Conservation (phyloP, 352 stramenopile species). For the Phytophthora pisi region DNA sequence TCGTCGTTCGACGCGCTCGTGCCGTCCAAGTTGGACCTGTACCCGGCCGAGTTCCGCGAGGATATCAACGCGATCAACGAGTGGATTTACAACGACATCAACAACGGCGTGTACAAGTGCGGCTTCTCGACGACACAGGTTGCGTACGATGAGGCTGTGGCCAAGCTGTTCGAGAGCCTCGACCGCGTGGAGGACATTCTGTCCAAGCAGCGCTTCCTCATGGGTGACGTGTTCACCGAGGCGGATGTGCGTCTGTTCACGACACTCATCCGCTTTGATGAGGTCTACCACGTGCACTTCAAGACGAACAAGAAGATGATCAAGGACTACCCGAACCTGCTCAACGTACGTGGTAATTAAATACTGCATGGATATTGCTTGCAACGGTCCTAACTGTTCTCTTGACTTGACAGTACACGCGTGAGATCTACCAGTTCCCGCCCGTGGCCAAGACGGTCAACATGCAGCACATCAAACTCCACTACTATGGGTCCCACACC, state of each 20-base stretch:
- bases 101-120: constrained; percentile 94
- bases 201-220: constrained; percentile 62
- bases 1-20: constrained; percentile 77
- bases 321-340: constrained; percentile 88
- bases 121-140: constrained; percentile 90
- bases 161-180: constrained; percentile 70
- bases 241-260: constrained; percentile 83
- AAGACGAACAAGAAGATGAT: constrained; percentile 91
- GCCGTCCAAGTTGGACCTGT: constrained; percentile 76
- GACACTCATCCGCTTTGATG: constrained; percentile 84
- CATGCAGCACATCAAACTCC: constrained; percentile 97
- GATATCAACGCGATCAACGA: constrained; percentile 92
- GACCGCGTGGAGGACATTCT: constrained; percentile 80
- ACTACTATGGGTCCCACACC: constrained; percentile 96
- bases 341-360: constrained; percentile 53
- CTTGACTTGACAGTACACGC: constrained; percentile 56
- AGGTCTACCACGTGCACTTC: constrained; percentile 88
- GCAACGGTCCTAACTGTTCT: constrained; percentile 8
- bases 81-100: constrained; percentile 93
- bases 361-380: neutral
- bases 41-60: constrained; percentile 71
- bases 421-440: constrained; percentile 94
- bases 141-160: constrained; percentile 87
- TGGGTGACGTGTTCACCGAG: constrained; percentile 75
- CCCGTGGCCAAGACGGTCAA: constrained; percentile 89